Conservation (phyloP, 495 filamentous ascomycete species). For the Evernia prunastri region DNA sequence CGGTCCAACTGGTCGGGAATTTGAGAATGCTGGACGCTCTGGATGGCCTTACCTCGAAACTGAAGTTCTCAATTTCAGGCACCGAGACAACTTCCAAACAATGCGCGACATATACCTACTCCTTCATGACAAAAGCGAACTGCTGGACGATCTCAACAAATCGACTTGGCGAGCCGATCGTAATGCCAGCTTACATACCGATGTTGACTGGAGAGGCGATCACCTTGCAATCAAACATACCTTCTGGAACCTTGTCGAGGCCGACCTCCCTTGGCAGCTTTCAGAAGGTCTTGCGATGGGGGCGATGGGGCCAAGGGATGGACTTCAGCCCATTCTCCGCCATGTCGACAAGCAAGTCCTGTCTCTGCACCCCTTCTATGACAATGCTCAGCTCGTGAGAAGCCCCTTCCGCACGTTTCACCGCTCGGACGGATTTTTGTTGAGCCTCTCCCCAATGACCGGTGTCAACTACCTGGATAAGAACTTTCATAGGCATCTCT, state of each 20-base stretch:
- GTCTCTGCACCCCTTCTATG: conserved; percentile 27
- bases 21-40: conserved; percentile 24
- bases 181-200: conserved; percentile 26
- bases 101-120: conserved; percentile 30
- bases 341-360: conserved; percentile 23
- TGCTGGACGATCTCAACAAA: conserved; percentile 25
- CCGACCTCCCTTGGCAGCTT: conserved; percentile 31
- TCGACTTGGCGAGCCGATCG: conserved; percentile 26
- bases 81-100: conserved; percentile 27
- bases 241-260: conserved; percentile 26
- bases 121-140: conserved; percentile 21
- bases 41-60: conserved; percentile 31
- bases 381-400: conserved; percentile 28
- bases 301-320: conserved; percentile 18
- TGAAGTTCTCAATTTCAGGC: conserved; percentile 28
- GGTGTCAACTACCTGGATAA: conserved; percentile 32
- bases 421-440: conserved; percentile 29
- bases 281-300: conserved; percentile 29
- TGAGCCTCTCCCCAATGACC: conserved; percentile 29
- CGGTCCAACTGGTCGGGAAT: conserved; percentile 23
- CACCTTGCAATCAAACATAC: conserved; percentile 22
- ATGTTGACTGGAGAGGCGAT: conserved; percentile 28
- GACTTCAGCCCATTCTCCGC: conserved; percentile 23
- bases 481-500: conserved; percentile 25
- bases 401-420: conserved; percentile 31